Conservation (phyloP, 1,284 basidiomycete species). For the Afroboletus lepidellus region DNA sequence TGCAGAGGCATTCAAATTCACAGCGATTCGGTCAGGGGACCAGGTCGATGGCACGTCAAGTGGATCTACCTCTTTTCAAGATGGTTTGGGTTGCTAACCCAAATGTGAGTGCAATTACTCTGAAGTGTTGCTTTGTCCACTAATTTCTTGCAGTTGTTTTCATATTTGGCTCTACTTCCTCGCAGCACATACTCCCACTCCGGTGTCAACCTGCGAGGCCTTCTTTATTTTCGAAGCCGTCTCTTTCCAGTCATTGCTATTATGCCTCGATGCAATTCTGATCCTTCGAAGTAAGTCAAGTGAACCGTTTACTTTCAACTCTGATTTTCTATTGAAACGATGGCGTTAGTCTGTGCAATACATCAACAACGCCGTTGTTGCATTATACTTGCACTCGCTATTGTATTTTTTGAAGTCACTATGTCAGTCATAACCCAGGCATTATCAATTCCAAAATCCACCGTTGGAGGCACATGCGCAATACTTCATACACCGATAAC, state of each 20-base stretch:
- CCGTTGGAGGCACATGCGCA: constrained; percentile 14
- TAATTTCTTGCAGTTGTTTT: constrained; percentile 10
- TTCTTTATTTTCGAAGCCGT: not conserved
- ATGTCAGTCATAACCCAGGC: not conserved
- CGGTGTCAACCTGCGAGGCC: constrained; percentile 5
- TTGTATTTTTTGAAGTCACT: constrained; percentile 8
- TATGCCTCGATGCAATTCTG: constrained; percentile 16
- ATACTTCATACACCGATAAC: constrained; percentile 4
- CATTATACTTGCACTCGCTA: not conserved
- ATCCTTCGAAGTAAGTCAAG: constrained; percentile 23
- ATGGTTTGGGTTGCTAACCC: constrained; percentile 26
- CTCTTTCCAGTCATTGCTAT: constrained; percentile 10
- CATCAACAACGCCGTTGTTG: constrained; percentile 8
- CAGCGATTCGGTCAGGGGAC: constrained; percentile 1
- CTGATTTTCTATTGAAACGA: not conserved
- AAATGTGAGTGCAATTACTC: constrained; percentile 9
- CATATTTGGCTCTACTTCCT: constrained; percentile 2
- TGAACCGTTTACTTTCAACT: not conserved
- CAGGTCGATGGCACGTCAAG: constrained; percentile 12
- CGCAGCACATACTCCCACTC: not conserved
- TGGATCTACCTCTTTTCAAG: constrained; percentile 22
- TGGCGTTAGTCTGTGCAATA: constrained; percentile 15
- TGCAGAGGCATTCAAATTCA: not conserved
- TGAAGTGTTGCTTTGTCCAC: not conserved
- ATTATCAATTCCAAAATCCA: not conserved